These are phyloP conservation scores for Nothopassalora personata DNA, from an alignment of 2,329 filamentous ascomycete species.

Conservation along the genomic window DNA sequence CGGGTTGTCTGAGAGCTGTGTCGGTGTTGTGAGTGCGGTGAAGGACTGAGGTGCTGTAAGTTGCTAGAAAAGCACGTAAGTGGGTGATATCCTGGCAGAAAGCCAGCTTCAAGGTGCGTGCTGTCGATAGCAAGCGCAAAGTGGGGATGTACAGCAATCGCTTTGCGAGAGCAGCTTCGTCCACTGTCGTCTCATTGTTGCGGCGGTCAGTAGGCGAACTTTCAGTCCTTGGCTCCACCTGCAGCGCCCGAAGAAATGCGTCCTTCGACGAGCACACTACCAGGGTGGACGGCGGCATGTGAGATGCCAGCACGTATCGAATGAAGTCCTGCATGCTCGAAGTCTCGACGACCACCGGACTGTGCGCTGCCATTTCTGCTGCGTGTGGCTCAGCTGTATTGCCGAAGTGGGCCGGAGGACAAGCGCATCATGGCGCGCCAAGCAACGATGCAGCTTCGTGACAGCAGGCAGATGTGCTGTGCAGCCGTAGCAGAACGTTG, in stretches of 20 bases:
- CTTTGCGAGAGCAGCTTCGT: not conserved
- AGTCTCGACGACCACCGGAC: constrained; percentile 37
- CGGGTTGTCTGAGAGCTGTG: constrained; percentile 7
- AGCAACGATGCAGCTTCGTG: not conserved
- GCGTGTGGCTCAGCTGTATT: not conserved
- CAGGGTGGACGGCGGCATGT: constrained; percentile 57
- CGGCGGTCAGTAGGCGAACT: not conserved
- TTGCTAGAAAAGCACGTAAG: constrained; percentile 65
- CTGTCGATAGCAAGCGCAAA: constrained; percentile 63
- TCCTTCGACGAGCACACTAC: constrained; percentile 63
- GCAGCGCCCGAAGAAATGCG: constrained; percentile 59
- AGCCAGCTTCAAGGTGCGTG: constrained; percentile 62
- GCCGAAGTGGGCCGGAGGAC: not conserved
- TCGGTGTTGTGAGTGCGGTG: constrained; percentile 1
- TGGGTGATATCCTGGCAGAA: constrained; percentile 73
- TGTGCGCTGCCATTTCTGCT: constrained; percentile 7
- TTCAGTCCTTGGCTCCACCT: constrained; percentile 1
- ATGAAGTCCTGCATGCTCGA: constrained; percentile 51
- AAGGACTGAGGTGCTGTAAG: constrained; percentile 12
- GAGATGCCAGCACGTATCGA: constrained; percentile 54
- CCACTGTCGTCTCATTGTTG: not conserved
- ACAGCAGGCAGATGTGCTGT: not conserved
- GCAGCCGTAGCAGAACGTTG: not conserved
- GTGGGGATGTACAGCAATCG: constrained; percentile 42
- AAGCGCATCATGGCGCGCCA: not conserved